Evolutionary conservation across 331 rosid species (phyloP).

Genomic region (Quercus tomentella): DNA sequence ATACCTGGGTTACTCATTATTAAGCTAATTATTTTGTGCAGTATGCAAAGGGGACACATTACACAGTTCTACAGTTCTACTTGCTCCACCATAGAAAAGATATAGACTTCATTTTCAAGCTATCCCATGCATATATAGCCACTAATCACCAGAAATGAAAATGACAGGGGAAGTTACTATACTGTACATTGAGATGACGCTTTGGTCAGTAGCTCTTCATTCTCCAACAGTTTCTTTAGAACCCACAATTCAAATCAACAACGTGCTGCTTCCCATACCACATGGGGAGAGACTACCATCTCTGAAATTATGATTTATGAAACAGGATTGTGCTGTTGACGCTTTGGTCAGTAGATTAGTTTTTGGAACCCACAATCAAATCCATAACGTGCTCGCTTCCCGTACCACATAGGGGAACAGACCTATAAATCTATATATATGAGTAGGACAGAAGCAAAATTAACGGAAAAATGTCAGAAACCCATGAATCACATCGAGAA

Average conservation of each 20-base stretch:
- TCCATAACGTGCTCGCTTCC: too few relatives aligned
- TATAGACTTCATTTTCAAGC: neutral
- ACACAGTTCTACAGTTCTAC: too few relatives aligned
- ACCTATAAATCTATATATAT: too few relatives aligned
- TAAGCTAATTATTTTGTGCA: neutral
- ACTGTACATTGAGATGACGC: neutral
- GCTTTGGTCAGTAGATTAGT: too few relatives aligned
- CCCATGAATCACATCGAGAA: slow-evolving; percentile 6
- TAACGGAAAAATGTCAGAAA: neutral
- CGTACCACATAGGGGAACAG: too few relatives aligned
- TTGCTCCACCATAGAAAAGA: neutral
- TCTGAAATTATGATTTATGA: too few relatives aligned
- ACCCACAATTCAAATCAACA: neutral
- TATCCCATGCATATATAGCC: neutral
- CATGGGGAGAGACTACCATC: neutral
- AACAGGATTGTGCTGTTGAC: too few relatives aligned
- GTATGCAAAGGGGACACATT: neutral
- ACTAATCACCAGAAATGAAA: neutral
- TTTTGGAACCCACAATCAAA: too few relatives aligned
- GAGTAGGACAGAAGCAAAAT: slow-evolving; percentile 1
- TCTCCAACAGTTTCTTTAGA: neutral
- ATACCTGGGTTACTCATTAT: neutral
- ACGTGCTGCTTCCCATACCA: slow-evolving; percentile 38
- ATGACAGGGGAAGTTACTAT: neutral
- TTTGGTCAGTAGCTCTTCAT: neutral